Evolutionary conservation across 352 stramenopile species (phyloP), one percentile per base, ranked within the genome.

Genomic region (Pythium volutum): DNA sequence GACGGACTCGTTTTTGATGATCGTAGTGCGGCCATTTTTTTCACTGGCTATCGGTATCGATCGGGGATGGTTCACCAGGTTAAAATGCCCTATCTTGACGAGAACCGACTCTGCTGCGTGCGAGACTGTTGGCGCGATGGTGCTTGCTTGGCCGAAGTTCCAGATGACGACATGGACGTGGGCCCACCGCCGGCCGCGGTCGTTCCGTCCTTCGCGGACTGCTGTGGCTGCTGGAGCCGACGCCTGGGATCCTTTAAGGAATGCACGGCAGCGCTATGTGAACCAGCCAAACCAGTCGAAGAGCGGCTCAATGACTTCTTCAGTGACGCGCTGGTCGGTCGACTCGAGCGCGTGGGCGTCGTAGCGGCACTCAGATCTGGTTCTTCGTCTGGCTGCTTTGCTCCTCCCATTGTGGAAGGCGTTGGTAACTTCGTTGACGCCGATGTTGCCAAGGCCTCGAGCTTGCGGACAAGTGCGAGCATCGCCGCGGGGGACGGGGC

Each of bases 401-500:
- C 25, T 16, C 16, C n/a, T n/a, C n/a, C n/a, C n/a, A n/a, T n/a
- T n/a, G n/a, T 27, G 10, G 45, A 53, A 8, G 48, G 41, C 10
- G 36, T 18, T 12, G 31, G 39, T 15, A 33, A 43, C 16, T 46
- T 11, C 2, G 33, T 43, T 16, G 52, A 27, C 27, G 60, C 49
- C 26, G 60, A 36, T 20, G 60, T 57, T 18, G 60, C 51, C 18
- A 68, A 42, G 4, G 68, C 62, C 46, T 81, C 77, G 18, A 79
- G 66, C 26, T 81, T 75, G 4, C 69, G 65, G 27, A 76, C 75
- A 20, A 79, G 58, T 5, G 67, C 63, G 16, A 74, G 59, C 49
- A 79, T 81, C 15, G 73, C 68, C 23, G 72, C 64, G 2, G 64
- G 70, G 11, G 73, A 78, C n/a, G 61, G 69, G n/a, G 67, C 65